A percentile compares a stretch with the other conserved stretches of the same genome.
Evolutionary conservation across 345 rosid species (phyloP).

Genomic region (Arabis hirsuta): DNA sequence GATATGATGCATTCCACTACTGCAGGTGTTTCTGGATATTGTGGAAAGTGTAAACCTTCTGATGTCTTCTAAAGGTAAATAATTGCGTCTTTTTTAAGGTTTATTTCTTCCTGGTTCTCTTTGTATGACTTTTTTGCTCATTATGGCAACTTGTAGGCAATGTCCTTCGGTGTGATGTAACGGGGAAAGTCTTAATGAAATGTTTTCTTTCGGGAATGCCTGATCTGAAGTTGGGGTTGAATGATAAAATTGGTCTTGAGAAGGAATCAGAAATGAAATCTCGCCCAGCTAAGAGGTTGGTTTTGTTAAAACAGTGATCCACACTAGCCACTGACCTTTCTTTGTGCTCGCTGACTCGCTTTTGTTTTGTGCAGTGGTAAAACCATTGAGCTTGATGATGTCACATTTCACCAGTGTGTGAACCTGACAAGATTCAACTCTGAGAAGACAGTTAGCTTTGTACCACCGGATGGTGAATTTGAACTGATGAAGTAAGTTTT

Average conservation of each 20-base stretch:
- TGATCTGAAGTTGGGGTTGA: constrained; percentile 97
- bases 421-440: constrained; percentile 98
- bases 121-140: constrained; percentile 27
- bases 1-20: constrained; percentile 21
- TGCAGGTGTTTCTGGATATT: constrained; percentile 94
- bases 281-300: constrained; percentile 95
- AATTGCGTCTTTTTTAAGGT: neutral
- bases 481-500: constrained; percentile 96
- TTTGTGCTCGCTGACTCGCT: constrained; percentile 8
- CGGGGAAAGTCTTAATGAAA: constrained; percentile 97
- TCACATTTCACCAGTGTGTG: constrained; percentile 97
- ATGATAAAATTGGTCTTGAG: constrained; percentile 99
- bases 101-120: constrained; percentile 14
- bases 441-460: constrained; percentile 97
- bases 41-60: constrained; percentile 99
- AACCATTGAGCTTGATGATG: constrained; percentile 99
- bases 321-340: constrained; percentile 10
- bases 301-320: constrained; percentile 11
- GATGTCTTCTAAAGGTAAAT: constrained; percentile 94
- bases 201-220: constrained; percentile 99
- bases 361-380: constrained; percentile 70
- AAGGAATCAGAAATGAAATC: constrained; percentile 96
- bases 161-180: constrained; percentile 95
- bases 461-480: constrained; percentile 99
- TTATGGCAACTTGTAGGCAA: constrained; percentile 61